Base-by-base conservation (phyloP, 2,329 filamentous ascomycete species). In the Simplicillium aogashimaense region DNA sequence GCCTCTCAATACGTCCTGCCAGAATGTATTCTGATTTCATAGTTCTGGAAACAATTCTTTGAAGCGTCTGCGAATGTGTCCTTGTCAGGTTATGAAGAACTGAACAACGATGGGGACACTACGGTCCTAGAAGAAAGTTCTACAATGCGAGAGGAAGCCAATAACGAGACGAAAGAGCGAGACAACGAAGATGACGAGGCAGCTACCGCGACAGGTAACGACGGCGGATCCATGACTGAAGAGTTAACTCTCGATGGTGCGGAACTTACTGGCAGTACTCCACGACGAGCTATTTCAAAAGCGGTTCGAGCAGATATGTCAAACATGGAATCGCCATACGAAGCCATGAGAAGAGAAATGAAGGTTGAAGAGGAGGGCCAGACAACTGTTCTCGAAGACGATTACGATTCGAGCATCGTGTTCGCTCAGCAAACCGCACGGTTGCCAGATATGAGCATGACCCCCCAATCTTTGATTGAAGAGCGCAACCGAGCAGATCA, bases 41-140 rank as follows among this genome's bases (percentile, higher is more conserved):
- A 94, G 85, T 98, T 98, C 64, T 98, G 92, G 92, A 98, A 98
- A 64, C 89, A 97, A 68, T 98, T 98, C 69, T 98, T 98, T 63
- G 92, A 98, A 65, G 88, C 92, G 29, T 95, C 89, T 36, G 92
- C 92, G 58, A 97, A 98, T 54, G 90, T 98, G 18, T 95, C 90
- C 10, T 75, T 98, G 10, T 95, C 88, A 0, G 88, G 89, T 20
- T 95, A 98, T 60, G 90, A 95, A 57, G 89, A 94, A 55, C 72
- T 80, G 16, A 77, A 77, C 12, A 80, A 83, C 40, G 78, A 76
- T 39, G 80, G 83, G n/a, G 77, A 74, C 53, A 72, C 54, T 42
- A 67, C 60, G 36, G 65, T 54, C 2, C 63, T 59, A 17, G 68
- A 72, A 14, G 71, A 73, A 53, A 75, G 65, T 57, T 69, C 67